Conservation (phyloP, 1,139 yeast species). For the Sugiyamaella neomexicana region DNA sequence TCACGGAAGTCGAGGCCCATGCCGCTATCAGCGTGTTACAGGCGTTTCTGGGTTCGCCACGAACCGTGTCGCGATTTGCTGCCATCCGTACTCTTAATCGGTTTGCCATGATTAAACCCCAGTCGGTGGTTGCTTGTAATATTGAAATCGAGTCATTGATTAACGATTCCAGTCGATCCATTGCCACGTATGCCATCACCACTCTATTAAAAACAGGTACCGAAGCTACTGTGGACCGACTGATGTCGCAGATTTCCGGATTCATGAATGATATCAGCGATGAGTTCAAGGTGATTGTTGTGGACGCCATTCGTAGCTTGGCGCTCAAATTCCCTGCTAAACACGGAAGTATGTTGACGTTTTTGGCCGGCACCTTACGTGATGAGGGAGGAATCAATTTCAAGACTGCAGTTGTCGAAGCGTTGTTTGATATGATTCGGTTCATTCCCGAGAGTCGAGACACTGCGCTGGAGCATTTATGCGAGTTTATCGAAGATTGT, state of each 20-base stretch:
- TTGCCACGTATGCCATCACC: constrained; percentile 98
- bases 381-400: constrained; percentile 86
- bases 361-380: constrained; percentile 80
- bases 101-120: constrained; percentile 80
- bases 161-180: constrained; percentile 83
- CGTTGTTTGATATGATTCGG: constrained; percentile 84
- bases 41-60: constrained; percentile 78
- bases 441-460: constrained; percentile 88
- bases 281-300: constrained; percentile 90
- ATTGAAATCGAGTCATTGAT: constrained; percentile 82
- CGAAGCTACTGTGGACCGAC: constrained; percentile 83
- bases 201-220: constrained; percentile 94
- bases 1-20: constrained; percentile 62
- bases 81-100: constrained; percentile 88
- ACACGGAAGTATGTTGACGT: constrained; percentile 76
- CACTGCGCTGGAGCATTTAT: constrained; percentile 78
- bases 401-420: constrained; percentile 87
- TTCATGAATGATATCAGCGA: constrained; percentile 94
- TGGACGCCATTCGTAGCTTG: constrained; percentile 89
- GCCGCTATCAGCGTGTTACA: constrained; percentile 70
- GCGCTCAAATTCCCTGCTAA: constrained; percentile 93
- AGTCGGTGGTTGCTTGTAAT: constrained; percentile 70
- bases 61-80: constrained; percentile 87
- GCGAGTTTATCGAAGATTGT: constrained; percentile 98
- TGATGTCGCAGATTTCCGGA: constrained; percentile 82